phyloP scores from a whole-genome alignment of 148 eudicot genomes.

The Fallopia convolvulus region DNA sequence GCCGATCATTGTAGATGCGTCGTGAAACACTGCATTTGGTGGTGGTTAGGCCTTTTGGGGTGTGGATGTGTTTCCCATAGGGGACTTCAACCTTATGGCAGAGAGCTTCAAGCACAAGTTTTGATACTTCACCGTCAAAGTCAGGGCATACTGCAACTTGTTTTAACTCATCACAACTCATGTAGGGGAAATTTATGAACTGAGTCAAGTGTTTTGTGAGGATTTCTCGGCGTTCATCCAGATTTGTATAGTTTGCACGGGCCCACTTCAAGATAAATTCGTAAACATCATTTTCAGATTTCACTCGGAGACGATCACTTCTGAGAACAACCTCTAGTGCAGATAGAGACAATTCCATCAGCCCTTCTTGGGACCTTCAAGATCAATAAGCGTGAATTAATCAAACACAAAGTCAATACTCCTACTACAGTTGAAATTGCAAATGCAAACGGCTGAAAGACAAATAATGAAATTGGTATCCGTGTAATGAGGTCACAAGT shows the following conservation, averaged over 20 bases:
- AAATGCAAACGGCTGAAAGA: no score
- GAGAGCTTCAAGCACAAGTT: neutral
- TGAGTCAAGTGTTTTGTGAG: constrained; percentile 60
- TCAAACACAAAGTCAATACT: no score
- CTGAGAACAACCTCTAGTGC: constrained; percentile 20
- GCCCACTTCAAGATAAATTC: constrained; percentile 80
- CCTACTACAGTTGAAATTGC: no score
- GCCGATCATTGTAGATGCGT: neutral
- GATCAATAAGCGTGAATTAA: neutral
- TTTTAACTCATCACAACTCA: constrained; percentile 66
- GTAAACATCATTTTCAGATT: constrained; percentile 78
- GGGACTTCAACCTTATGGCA: neutral
- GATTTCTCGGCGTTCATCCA: constrained; percentile 69
- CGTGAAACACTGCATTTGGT: constrained; percentile 2
- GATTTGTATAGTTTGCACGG: constrained; percentile 45
- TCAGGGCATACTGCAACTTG: constrained; percentile 23
- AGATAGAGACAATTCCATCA: constrained; percentile 56
- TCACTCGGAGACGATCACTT: constrained; percentile 73
- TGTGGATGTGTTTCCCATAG: neutral
- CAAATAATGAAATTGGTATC: no score
- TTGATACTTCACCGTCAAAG: neutral
- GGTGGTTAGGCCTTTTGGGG: neutral
- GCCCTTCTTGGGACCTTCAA: constrained; percentile 66
- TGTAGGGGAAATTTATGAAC: constrained; percentile 64
- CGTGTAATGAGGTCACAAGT: neutral